Base-by-base conservation (phyloP, 805 yeast species). In the Saccharomycopsis vini region DNA sequence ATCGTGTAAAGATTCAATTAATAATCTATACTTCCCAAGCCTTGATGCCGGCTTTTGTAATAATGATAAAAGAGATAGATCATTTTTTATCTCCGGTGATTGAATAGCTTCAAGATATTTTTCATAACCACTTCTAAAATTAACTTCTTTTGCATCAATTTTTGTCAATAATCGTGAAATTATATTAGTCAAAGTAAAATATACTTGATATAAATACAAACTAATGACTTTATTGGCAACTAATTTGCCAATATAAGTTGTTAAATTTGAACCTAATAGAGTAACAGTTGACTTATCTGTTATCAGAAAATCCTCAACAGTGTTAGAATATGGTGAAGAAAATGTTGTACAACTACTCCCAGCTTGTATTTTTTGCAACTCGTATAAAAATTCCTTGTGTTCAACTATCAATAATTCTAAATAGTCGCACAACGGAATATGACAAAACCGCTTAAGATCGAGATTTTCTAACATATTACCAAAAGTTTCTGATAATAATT, bases 51-150 rank as follows among this genome's bases (percentile, higher is more conserved):
- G 50, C 39, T 42, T 45, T 16, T 42, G 46, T 15, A 46, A 28
- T 22, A 46, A 19, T 4, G 50, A 39, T 5, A 57, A 52, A 40
- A 78, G 73, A 3, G 81, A 69, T 22, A 75, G 60, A 54, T 78
- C 84, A 53, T 66, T 44, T 18, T 51, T 47, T 3, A 48, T 61
- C 1, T 51, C 52, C 2, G 50, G 51, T 4, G 68, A 65, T 48
- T 73, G 73, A 1, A 71, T 60, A 1, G 69, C 62, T 49, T 71
- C 73, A 6, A 68, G 52, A 43, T 63, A 67, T 7, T 43, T 54
- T 26, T 67, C 59, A 62, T 59, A 58, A 19, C 68, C 66, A 43
- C 53, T 26, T 35, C 7, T 10, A n/a, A 7, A 7, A 5, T 5
- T 9, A n/a, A 7, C 9, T 5, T 30, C n/a, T n/a, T 30, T 7